phyloP scores from a whole-genome alignment of 2,329 filamentous ascomycete genomes.

The Colletotrichum somersetense region DNA sequence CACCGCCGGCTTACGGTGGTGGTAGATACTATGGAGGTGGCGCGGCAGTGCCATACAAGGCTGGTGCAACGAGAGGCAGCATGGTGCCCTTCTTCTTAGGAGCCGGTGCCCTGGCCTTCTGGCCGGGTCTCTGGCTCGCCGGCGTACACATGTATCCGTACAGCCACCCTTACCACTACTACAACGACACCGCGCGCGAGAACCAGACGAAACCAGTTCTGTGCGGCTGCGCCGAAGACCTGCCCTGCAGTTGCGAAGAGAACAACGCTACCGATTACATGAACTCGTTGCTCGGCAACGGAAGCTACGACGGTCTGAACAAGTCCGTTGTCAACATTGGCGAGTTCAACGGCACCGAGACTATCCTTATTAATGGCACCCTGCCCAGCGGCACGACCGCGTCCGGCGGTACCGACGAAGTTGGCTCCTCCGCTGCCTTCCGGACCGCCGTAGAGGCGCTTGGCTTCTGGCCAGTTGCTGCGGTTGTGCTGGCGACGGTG shows the following conservation, averaged over 20 bases:
- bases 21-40: conserved; percentile 78
- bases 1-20: conserved; percentile 69
- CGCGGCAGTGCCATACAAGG: conserved; percentile 68
- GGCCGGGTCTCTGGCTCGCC: conserved; percentile 74
- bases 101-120: conserved; percentile 65
- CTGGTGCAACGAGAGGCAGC: conserved; percentile 56
- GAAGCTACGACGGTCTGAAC: conserved; percentile 64
- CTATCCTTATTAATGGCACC: conserved; percentile 81
- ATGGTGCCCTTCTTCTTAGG: conserved; percentile 65
- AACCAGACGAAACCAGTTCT: conserved; percentile 72
- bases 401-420: conserved; percentile 49
- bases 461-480: conserved; percentile 65
- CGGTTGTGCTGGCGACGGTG: conserved; percentile 59
- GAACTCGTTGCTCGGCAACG: conserved; percentile 73
- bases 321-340: conserved; percentile 72
- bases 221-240: conserved; percentile 70
- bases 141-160: conserved; percentile 66
- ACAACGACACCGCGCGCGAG: conserved; percentile 58
- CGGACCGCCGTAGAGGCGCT: conserved; percentile 52
- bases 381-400: conserved; percentile 76
- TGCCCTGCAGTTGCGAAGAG: conserved; percentile 65
- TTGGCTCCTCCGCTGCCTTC: conserved; percentile 52
- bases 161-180: conserved; percentile 66
- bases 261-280: conserved; percentile 64
- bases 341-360: conserved; percentile 62